A percentile compares a stretch with the other conserved stretches of the same genome.
phyloP scores from a whole-genome alignment of 768 basidiomycete species.

The Cyclocybe aegerita region DNA sequence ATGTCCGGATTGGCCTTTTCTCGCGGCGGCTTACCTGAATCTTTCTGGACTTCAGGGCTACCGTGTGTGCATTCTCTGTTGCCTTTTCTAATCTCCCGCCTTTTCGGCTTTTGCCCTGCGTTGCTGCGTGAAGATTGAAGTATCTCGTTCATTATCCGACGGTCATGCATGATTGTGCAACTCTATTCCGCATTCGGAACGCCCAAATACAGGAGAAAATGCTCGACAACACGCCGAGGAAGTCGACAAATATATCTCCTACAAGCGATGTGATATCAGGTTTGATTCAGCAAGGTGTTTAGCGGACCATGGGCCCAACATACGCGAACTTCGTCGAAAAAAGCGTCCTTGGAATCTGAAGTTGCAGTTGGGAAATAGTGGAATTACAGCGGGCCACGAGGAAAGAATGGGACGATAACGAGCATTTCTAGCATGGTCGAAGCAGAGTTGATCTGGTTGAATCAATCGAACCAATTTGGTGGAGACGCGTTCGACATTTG shows the following conservation, averaged over 20 bases:
- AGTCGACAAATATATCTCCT: no score
- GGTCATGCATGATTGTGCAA: not conserved
- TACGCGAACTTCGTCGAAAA: no score
- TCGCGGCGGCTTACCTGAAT: conserved; percentile 26
- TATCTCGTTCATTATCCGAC: not conserved
- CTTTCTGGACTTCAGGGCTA: conserved; percentile 18
- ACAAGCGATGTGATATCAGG: no score
- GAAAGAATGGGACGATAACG: conserved; percentile 10
- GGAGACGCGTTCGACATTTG: conserved; percentile 13
- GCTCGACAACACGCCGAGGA: no score
- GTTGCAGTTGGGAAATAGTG: conserved; percentile 13
- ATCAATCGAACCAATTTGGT: conserved; percentile 10
- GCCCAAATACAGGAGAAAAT: no score
- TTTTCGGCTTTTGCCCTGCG: conserved; percentile 9
- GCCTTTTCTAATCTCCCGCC: conserved; percentile 21
- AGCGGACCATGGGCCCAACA: no score
- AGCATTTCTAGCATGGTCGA: conserved; percentile 9
- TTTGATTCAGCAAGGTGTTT: no score
- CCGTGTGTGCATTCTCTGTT: conserved; percentile 11
- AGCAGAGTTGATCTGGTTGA: conserved; percentile 15
- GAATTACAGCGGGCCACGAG: conserved; percentile 13
- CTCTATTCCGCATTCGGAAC: no score
- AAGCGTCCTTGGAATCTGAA: not conserved
- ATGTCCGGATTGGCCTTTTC: conserved; percentile 26
- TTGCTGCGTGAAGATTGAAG: not conserved